Percentiles rank a stretch among this genome's conserved stretches.
Evolutionary conservation across 352 stramenopile species (phyloP).

Genomic region (Phytophthora aleatoria): DNA sequence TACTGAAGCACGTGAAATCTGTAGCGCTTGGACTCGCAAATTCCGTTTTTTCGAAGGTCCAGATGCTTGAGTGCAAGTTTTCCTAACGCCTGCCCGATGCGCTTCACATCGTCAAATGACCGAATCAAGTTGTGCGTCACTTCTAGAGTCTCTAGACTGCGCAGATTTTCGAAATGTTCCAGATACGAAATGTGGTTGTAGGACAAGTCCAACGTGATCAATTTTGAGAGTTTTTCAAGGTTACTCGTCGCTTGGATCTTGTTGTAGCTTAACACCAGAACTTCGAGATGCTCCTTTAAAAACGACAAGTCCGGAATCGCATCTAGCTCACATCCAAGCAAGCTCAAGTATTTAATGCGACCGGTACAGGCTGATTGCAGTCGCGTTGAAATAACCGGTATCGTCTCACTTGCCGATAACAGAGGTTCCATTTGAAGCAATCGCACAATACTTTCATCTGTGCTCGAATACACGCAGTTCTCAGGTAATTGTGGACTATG

Average conservation of each 20-base stretch:
- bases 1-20: slow-evolving; percentile 63
- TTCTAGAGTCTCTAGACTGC: slow-evolving; percentile 49
- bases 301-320: slow-evolving; percentile 47
- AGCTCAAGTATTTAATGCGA: slow-evolving; percentile 49
- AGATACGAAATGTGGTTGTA: slow-evolving; percentile 65
- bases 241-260: slow-evolving; percentile 47
- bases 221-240: slow-evolving; percentile 39
- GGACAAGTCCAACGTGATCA: slow-evolving; percentile 65
- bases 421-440: slow-evolving; percentile 54
- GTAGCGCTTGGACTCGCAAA: slow-evolving; percentile 73
- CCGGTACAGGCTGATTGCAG: slow-evolving; percentile 22
- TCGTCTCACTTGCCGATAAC: slow-evolving; percentile 17
- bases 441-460: slow-evolving; percentile 35
- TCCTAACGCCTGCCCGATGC: slow-evolving; percentile 31
- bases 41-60: slow-evolving; percentile 72
- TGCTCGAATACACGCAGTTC: slow-evolving; percentile 18
- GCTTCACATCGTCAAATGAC: slow-evolving; percentile 56
- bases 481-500: slow-evolving; percentile 26
- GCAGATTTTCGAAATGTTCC: slow-evolving; percentile 46
- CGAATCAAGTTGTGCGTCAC: slow-evolving; percentile 70
- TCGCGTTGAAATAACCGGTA: slow-evolving; percentile 2
- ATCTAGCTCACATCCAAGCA: slow-evolving; percentile 61
- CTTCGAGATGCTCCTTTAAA: slow-evolving; percentile 52
- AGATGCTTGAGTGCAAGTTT: slow-evolving; percentile 39
- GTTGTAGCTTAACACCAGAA: slow-evolving; percentile 78